Percentiles rank a stretch among this genome's conserved stretches.
Conservation (phyloP, 2,329 filamentous ascomycete species). For the Fusarium lateritium region DNA sequence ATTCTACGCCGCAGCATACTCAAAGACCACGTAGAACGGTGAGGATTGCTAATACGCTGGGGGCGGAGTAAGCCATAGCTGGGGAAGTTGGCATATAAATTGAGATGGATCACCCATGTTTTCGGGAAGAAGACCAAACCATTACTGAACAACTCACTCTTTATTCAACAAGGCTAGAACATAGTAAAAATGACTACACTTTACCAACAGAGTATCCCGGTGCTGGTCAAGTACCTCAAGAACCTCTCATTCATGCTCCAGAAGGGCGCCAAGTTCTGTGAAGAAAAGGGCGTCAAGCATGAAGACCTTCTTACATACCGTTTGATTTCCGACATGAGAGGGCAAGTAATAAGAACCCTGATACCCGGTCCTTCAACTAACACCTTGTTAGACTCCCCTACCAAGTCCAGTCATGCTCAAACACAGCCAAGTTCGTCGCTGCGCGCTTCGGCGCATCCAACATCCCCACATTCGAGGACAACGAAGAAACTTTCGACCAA, state of each 20-base stretch:
- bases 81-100: not conserved
- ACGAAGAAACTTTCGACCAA: conserved; percentile 52
- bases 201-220: conserved; percentile 47
- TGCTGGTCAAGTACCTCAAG: conserved; percentile 50
- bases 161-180: not conserved
- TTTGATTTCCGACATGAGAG: conserved; percentile 44
- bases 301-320: conserved; percentile 41
- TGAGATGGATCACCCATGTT: not conserved
- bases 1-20: not conserved
- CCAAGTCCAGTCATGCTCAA: conserved; percentile 47
- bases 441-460: conserved; percentile 37
- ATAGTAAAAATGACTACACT: conserved; percentile 40
- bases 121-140: not conserved
- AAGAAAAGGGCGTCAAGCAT: conserved; percentile 42
- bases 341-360: not conserved
- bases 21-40: too few species aligned
- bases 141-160: not conserved
- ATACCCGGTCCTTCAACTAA: not conserved
- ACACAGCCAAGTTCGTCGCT: conserved; percentile 45
- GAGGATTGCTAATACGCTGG: too few species aligned
- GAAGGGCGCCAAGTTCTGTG: conserved; percentile 37
- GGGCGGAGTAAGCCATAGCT: too few species aligned
- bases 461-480: conserved; percentile 38
- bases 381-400: conserved; percentile 31
- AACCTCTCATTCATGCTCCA: conserved; percentile 45